Evolutionary conservation across 2,329 filamentous ascomycete genomes (phyloP), one percentile per base, ranked within the genome.

Genomic region (Neonectria hederae): DNA sequence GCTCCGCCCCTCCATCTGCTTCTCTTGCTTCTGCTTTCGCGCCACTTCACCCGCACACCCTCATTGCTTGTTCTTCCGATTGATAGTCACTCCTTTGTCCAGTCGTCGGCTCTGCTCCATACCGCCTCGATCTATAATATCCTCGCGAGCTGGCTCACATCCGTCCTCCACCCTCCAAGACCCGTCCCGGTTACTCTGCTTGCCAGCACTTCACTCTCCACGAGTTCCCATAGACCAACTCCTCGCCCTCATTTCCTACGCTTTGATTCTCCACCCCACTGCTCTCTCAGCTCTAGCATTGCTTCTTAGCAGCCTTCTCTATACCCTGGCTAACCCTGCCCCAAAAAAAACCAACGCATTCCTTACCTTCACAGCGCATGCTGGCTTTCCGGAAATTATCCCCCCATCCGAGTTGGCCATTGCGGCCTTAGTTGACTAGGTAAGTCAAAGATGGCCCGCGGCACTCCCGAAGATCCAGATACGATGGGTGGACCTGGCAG

Each of bases 401-500:
- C 68, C 70, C 71, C 68, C 72, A 65, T 68, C 68, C 56, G 65
- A 73, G 62, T 69, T 75, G 73, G 71, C 68, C 72, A 74, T 69
- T 74, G 72, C 72, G 71, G 67, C 69, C 66, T 71, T 66, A 74
- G 66, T 72, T 54, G 63, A 70, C 68, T 65, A 69, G 71, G 73
- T 75, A 75, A 72, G 73, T 67, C 68, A 63, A 54, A 70, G 63
- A 73, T 69, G 65, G 67, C 62, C 70, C 65, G 70, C 72, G 73
- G 73, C 73, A 72, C 69, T 75, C 65, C 72, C 73, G 73, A 73
- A 71, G 66, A 73, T 74, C 70, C 73, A 75, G 70, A 71, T 73
- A 72, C 62, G 63, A 57, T 65, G 65, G 52, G 66, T 73, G 71
- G 71, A 74, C 66, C 72, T 69, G 52, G 65, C 55, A 59, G 59